A percentile compares a stretch with the other conserved stretches of the same genome.
These are phyloP conservation scores for Xylaria intraflava DNA, from an alignment of 495 filamentous ascomycete genomes.

Conservation along the genomic window DNA sequence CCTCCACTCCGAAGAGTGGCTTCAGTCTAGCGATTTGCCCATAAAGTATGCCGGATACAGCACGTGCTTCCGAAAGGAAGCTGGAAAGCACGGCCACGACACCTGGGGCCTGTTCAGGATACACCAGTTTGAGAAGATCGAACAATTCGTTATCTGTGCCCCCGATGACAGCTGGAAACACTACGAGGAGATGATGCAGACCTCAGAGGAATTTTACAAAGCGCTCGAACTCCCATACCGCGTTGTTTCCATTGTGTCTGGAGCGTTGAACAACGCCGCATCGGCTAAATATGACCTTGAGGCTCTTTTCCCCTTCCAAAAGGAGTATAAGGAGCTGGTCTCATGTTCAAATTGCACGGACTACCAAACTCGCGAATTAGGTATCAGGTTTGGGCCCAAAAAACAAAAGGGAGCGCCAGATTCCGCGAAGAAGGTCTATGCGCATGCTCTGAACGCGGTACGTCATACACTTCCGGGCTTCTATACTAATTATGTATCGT, in stretches of 20 bases:
- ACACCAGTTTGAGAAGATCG: constrained; percentile 97
- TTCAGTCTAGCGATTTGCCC: constrained; percentile 71
- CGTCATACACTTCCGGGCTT: background rate
- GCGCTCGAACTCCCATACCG: constrained; percentile 83
- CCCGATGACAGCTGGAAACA: constrained; percentile 92
- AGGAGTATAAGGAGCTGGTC: constrained; percentile 96
- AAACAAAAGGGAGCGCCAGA: constrained; percentile 54
- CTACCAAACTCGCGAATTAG: constrained; percentile 83
- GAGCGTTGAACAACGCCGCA: constrained; percentile 89
- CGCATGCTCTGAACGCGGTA: constrained; percentile 78
- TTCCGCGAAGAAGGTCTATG: constrained; percentile 76
- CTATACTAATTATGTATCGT: background rate
- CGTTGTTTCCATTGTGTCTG: constrained; percentile 87
- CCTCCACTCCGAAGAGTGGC: constrained; percentile 89
- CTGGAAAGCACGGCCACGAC: constrained; percentile 85
- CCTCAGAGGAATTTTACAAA: constrained; percentile 90
- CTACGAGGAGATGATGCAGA: constrained; percentile 86
- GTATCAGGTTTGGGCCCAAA: constrained; percentile 79
- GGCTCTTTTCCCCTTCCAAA: constrained; percentile 94
- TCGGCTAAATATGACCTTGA: constrained; percentile 94
- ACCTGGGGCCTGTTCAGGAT: constrained; percentile 98
- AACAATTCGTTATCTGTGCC: constrained; percentile 91
- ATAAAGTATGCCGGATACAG: constrained; percentile 79
- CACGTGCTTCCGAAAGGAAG: constrained; percentile 93
- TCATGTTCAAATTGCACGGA: constrained; percentile 95